Evolutionary conservation across 805 yeast species (phyloP), one percentile per base, ranked within the genome.

Genomic region (Cyberlindnera americana): DNA sequence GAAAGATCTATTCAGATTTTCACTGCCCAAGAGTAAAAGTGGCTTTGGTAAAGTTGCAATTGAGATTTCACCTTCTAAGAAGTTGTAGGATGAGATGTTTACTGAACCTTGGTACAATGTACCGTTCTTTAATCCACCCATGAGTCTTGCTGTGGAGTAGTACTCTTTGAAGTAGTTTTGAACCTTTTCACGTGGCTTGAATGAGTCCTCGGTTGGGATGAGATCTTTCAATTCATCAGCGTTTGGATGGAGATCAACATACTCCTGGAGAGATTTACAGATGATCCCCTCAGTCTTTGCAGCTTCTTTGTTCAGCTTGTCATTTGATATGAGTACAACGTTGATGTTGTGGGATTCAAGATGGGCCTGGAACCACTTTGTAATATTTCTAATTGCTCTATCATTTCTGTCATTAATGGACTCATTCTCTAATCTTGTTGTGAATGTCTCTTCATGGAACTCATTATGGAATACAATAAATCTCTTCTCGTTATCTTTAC

Each of bases 391-490:
- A 33, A 93, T 89, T 19, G 96, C 88, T 49, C 96, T 69, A 61
- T 91, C 98, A 55, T 91, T 91, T 58, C 91, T 73, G 61, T 91
- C 98, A 56, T 91, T 88, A 47, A 85, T 81, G 10, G 82, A 56
- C 62, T 93, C 97, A 36, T 77, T 67, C 23, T 64, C 59, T 22
- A 55, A 38, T 54, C 97, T 76, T 22, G 68, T 69, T 5, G 81
- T 69, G 59, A 70, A 84, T 0, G 97, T 87, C 9, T 72, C 76
- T 47, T 77, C 75, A 50, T 76, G 76, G 62, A 89, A 93, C 62
- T 91, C 98, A 64, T 93, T 93, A 64, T 93, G 97, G 63, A 86
- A 93, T 3, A 93, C 93, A 26, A 85, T 77, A 55, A 89, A 87
- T 44, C 97, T 70, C 62, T 93, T 93, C 27, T 76, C 84, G 38